phyloP scores from a whole-genome alignment of 2,329 filamentous ascomycete genomes.

The Fusarium citri region DNA sequence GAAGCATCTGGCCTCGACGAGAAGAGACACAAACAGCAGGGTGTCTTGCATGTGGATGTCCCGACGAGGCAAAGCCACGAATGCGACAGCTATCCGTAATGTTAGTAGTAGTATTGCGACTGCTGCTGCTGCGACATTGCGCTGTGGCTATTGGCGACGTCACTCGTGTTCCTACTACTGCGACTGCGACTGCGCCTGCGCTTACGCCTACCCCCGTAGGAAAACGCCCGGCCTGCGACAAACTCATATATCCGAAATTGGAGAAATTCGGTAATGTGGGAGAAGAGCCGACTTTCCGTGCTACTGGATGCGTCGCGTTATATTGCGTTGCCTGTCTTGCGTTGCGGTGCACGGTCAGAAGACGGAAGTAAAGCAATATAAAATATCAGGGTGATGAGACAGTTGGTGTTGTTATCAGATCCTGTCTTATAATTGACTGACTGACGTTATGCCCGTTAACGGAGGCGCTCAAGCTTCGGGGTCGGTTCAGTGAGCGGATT shows the following conservation, averaged over 20 bases:
- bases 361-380: not conserved
- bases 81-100: constrained; percentile 1
- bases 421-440: not conserved
- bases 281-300: constrained; percentile 10
- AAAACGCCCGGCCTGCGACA: constrained; percentile 49
- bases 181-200: constrained; percentile 18
- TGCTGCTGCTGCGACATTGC: constrained; percentile 22
- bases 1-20: constrained; percentile 41
- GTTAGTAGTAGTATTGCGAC: constrained; percentile 8
- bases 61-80: constrained; percentile 38
- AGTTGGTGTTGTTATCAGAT: constrained; percentile 19
- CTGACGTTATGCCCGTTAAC: constrained; percentile 42
- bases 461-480: constrained; percentile 37
- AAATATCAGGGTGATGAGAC: not conserved
- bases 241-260: constrained; percentile 48
- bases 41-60: constrained; percentile 30
- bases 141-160: constrained; percentile 43
- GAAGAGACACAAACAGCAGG: constrained; percentile 39
- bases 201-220: constrained; percentile 46
- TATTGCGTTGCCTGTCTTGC: not conserved
- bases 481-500: constrained; percentile 35
- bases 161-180: constrained; percentile 31
- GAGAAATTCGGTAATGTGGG: constrained; percentile 33
- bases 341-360: not conserved
- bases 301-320: constrained; percentile 3